Conservation (phyloP, 1,284 basidiomycete species). For the Fomitiporia mediterranea region DNA sequence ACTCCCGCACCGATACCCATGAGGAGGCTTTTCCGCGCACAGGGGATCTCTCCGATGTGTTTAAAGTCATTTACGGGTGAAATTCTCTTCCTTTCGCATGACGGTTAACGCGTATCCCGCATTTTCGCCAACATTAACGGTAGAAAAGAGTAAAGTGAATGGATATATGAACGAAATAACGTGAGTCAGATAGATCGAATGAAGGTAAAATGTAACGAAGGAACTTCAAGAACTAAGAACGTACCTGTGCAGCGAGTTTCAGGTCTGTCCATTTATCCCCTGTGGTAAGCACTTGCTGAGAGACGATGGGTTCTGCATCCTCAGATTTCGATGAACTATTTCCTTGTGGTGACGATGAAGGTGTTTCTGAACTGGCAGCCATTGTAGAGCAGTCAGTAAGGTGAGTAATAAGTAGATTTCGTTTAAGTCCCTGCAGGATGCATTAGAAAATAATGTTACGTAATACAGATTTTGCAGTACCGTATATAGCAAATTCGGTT, state of each 20-base stretch:
- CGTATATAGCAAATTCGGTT: no score
- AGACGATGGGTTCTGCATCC: neutral
- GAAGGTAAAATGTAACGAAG: neutral
- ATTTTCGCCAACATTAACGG: neutral
- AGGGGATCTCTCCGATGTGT: conserved; percentile 55
- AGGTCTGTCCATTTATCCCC: conserved; percentile 19
- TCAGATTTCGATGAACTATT: neutral
- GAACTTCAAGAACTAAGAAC: neutral
- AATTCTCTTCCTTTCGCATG: conserved; percentile 41
- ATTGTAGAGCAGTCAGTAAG: neutral
- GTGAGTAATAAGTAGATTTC: neutral
- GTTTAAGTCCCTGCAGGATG: neutral
- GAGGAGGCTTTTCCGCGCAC: conserved; percentile 48
- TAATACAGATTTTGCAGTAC: no score
- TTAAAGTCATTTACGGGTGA: conserved; percentile 42
- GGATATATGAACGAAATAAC: neutral
- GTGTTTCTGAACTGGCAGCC: neutral
- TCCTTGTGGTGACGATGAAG: neutral
- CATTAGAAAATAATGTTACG: no score
- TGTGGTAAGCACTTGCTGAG: conserved; percentile 9
- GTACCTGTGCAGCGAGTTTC: conserved; percentile 17
- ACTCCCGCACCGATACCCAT: conserved; percentile 50
- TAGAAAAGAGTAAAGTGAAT: neutral
- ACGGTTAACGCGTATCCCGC: neutral
- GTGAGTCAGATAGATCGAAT: neutral